Conservation (phyloP, 1,284 basidiomycete genomes). For the Ustilago trichophora region DNA sequence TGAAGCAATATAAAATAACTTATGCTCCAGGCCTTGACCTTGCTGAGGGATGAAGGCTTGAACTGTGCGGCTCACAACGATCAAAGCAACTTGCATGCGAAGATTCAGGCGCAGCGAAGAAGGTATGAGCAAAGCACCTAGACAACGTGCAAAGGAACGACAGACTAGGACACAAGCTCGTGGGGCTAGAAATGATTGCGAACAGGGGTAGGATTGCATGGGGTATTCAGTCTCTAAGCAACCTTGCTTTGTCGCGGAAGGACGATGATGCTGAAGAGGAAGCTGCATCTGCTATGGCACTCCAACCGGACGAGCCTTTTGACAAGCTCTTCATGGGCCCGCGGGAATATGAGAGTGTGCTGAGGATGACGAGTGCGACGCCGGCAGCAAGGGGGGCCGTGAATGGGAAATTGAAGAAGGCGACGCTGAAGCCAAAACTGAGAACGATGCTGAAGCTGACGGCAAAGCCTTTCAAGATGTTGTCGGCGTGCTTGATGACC, state of each 20-base stretch:
- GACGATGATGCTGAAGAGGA: slow-evolving; percentile 17
- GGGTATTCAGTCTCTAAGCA: slow-evolving; percentile 22
- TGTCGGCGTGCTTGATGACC: slow-evolving; percentile 71
- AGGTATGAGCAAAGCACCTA: too few relatives aligned
- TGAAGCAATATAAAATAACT: too few relatives aligned
- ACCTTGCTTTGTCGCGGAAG: slow-evolving; percentile 28
- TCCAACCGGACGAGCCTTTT: slow-evolving; percentile 8
- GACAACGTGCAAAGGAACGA: too few relatives aligned
- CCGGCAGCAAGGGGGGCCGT: slow-evolving; percentile 85
- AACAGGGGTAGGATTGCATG: background rate
- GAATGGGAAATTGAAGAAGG: slow-evolving; percentile 85
- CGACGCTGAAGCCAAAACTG: slow-evolving; percentile 87
- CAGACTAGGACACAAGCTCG: too few relatives aligned
- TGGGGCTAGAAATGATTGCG: too few relatives aligned
- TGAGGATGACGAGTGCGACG: slow-evolving; percentile 80
- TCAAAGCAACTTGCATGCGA: too few relatives aligned
- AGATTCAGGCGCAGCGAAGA: too few relatives aligned
- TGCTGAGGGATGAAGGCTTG: too few relatives aligned
- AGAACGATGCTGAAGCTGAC: slow-evolving; percentile 91
- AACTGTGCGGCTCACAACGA: too few relatives aligned
- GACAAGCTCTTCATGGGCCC: slow-evolving; percentile 13
- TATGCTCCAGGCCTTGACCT: too few relatives aligned
- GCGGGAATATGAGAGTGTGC: slow-evolving; percentile 81
- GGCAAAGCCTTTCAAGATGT: slow-evolving; percentile 76
- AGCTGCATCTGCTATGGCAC: slow-evolving; percentile 16